Conservation (phyloP, 495 filamentous ascomycete species). For the Penicillium soppii region DNA sequence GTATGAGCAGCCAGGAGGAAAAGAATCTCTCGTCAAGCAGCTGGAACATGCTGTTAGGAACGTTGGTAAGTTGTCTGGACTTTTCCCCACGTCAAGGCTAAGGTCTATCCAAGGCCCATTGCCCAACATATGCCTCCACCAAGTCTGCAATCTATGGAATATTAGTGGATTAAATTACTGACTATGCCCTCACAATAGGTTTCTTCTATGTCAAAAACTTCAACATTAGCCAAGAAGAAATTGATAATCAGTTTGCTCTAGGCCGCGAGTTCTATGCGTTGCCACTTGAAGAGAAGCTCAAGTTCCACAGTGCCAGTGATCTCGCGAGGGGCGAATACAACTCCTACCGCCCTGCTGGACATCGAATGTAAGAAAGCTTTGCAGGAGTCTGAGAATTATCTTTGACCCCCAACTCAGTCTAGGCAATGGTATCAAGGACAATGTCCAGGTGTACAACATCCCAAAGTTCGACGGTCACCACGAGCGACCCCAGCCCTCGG, state of each 20-base stretch:
- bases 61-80: constrained; percentile 37
- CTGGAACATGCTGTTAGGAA: constrained; percentile 57
- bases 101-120: not conserved
- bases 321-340: constrained; percentile 40
- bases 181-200: too few species aligned
- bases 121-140: not conserved
- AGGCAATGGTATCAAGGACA: constrained; percentile 46
- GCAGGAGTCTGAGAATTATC: not conserved
- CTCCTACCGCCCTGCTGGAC: constrained; percentile 44
- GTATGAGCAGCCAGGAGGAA: constrained; percentile 52
- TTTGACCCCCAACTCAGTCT: constrained; percentile 24
- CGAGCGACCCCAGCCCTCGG: constrained; percentile 34
- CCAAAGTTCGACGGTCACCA: constrained; percentile 50
- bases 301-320: constrained; percentile 40
- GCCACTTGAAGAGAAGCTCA: constrained; percentile 54
- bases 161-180: too few species aligned
- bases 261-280: constrained; percentile 55
- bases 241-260: constrained; percentile 56
- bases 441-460: constrained; percentile 53
- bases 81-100: too few species aligned
- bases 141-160: too few species aligned
- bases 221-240: constrained; percentile 54
- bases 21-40: constrained; percentile 52
- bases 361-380: constrained; percentile 34
- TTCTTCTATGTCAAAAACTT: constrained; percentile 59